phyloP scores from a whole-genome alignment of 208 protist species.

The Trypanosoma rangeli region DNA sequence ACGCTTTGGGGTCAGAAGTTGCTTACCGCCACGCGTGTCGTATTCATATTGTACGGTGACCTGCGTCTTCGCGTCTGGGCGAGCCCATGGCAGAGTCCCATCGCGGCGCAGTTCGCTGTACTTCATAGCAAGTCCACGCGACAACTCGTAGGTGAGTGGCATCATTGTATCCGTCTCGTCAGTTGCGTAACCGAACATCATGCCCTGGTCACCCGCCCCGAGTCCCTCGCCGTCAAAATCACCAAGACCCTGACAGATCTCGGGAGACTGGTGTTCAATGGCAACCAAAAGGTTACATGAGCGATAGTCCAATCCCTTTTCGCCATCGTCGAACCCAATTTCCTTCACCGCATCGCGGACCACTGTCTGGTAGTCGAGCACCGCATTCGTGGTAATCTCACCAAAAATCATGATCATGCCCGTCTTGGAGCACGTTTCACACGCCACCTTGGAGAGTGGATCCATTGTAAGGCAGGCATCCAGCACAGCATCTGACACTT shows the following conservation, averaged over 20 bases:
- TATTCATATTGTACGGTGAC: slow-evolving; percentile 99
- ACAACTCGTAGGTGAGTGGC: slow-evolving; percentile 97
- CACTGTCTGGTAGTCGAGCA: slow-evolving; percentile 98
- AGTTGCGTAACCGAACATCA: slow-evolving; percentile 99
- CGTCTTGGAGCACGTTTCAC: slow-evolving; percentile 98
- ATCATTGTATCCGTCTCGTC: slow-evolving; percentile 98
- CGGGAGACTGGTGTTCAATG: slow-evolving; percentile 98
- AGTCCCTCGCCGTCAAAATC: slow-evolving; percentile 94
- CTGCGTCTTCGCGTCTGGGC: slow-evolving; percentile 99
- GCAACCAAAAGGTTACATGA: slow-evolving; percentile 97
- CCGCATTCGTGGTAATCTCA: slow-evolving; percentile 98
- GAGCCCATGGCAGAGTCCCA: slow-evolving; percentile 93
- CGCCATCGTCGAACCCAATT: slow-evolving; percentile 97
- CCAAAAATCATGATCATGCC: slow-evolving; percentile 99
- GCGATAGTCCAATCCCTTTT: slow-evolving; percentile 98
- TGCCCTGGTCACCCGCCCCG: slow-evolving; percentile 99
- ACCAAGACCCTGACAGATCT: slow-evolving; percentile 99
- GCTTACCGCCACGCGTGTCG: slow-evolving; percentile 76
- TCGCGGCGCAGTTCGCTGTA: slow-evolving; percentile 96
- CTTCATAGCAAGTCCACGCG: slow-evolving; percentile 92
- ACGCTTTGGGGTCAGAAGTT: slow-evolving; percentile 89
- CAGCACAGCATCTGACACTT: slow-evolving; percentile 99
- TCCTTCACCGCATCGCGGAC: slow-evolving; percentile 96
- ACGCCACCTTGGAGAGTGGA: slow-evolving; percentile 98
- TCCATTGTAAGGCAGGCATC: slow-evolving; percentile 98